Evolutionary conservation across 192 early-diverging fungal genomes (phyloP), one percentile per base, ranked within the genome.

Genomic region (Coemansia brasiliensis): DNA sequence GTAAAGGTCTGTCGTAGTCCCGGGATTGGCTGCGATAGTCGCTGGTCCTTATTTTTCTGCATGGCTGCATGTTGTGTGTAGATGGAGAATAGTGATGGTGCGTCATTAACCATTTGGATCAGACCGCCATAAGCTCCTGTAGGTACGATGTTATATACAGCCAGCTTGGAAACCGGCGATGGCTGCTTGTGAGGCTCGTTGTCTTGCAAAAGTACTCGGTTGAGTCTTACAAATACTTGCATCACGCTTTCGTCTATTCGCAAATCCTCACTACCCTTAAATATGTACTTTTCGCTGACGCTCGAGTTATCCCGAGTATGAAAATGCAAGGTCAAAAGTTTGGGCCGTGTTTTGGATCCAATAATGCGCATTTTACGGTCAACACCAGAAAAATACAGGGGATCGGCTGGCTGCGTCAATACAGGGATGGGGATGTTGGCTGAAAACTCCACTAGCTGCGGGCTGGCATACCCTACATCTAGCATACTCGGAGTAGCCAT

Each of bases 211-310:
- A 37, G 17, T 21, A 67, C 58, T 0, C 68, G 64, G n/a, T 80
- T 74, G 22, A 80, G 55, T 2, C 64, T 27, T 0, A 66, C 43
- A 56, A 80, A 66, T 8, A 51, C 39, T 65, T 95, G 94, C 84
- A 95, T 94, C 6, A 94, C 85, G 32, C 92, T 81, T 60, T 97
- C 93, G 59, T 98, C 96, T 39, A 96, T 65, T 64, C 94, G 92
- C 48, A 96, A 62, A 74, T 97, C 92, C 69, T 98, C 96, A 32
- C 86, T 72, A 2, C 96, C 96, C 63, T 98, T 98, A 25, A 98
- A 84, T 3, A 98, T 73, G 48, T 90, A 98, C 16, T 59, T 84
- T 54, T 74, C 89, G 81, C 17, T 67, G 57, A 13, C 54, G 39
- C 17, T 88, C 86, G 57, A 90, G 72, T 25, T 83, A 65, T 8